Base-by-base conservation (phyloP, 1,139 yeast genomes). In the Kodamaea plutei region DNA sequence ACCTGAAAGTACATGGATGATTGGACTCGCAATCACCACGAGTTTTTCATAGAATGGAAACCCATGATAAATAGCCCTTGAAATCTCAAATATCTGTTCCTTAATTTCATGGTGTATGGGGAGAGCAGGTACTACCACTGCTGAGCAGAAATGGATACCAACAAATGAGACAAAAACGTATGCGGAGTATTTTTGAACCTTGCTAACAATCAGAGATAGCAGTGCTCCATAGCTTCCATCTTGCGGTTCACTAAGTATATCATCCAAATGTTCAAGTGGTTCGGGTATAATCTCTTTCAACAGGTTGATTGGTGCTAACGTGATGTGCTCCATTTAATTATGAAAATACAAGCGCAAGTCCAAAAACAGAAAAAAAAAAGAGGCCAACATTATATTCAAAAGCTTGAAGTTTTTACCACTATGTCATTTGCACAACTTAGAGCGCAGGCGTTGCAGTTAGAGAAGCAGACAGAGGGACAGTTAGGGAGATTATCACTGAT, bases 161-260 rank as follows among this genome's bases (percentile, higher is more conserved):
- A 78, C 52, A 45, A 84, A 84, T 2, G 70, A 59, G 0, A 73
- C 47, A 47, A 84, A 77, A 8, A 77, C 61, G 34, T 75, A 69
- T 0, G 85, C 77, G 15, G 84, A 73, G 52, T 76, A 79, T 46
- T 76, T 74, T 52, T 84, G 94, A 16, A 42, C 29, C 8, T 34
- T 31, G 15, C 23, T 19, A 5, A 32, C 26, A 19, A 20, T 11
- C 10, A 12, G 26, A 6, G 21, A 11, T 20, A 16, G 20, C 14
- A 31, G 21, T 23, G n/a, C 28, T 24, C 24, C 12, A 16, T 20
- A 13, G 25, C 8, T 26, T 20, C 7, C 20, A 17, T 17, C 9
- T 17, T 9, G 20, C 7, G 20, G 20, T 17, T 17, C 9, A 7
- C 9, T 17, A 17, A 9, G 20, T 17, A 17, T 17, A 7, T 17